Evolutionary conservation across 768 basidiomycete species (phyloP), one percentile per base, ranked within the genome.

Genomic region (Paxillus ammoniavirescens): DNA sequence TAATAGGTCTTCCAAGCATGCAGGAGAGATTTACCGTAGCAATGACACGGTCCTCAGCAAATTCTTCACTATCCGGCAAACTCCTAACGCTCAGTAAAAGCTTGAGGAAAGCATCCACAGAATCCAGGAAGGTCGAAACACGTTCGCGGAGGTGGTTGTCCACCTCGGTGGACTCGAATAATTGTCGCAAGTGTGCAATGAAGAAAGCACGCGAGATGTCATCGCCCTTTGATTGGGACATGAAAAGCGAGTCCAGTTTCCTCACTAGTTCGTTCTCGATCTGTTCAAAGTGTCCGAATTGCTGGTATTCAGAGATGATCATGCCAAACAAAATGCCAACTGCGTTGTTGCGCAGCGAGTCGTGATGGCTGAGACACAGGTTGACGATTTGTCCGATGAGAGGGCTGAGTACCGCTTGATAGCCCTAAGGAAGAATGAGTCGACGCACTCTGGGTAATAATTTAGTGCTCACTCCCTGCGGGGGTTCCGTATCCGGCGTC

Each of bases 181-280:
- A 75, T 59, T 86, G 84, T 14, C 93, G 86, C 42, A 98, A 81
- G 54, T 95, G 92, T 17, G 85, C 82, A 62, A 98, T 86, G 76
- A 98, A 98, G 72, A 95, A 94, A 8, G 91, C 89, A 47, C 94
- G 82, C 42, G 91, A 91, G 26, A 95, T 88, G 56, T 95, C 91
- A 61, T 95, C 91, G 23, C 89, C 86, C 71, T 92, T 92, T 69
- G 87, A 89, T 59, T 93, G 91, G 15, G 88, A 90, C 87, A 94
- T 94, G 75, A 97, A 97, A 21, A 98, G 68, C 21, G 85, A 84
- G 65, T 98, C 94, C 33, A 98, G 75, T 56, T 91, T 87, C 59
- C 84, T 94, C 61, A 98, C 91, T 7, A 98, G 78, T 70, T 95
- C 94, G 60, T 90, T 87, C 68, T 98, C 92, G 59, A 98, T 96